Base-by-base conservation (phyloP, 1,284 basidiomycete genomes). In the Apiotrichum mycotoxinovorans region DNA sequence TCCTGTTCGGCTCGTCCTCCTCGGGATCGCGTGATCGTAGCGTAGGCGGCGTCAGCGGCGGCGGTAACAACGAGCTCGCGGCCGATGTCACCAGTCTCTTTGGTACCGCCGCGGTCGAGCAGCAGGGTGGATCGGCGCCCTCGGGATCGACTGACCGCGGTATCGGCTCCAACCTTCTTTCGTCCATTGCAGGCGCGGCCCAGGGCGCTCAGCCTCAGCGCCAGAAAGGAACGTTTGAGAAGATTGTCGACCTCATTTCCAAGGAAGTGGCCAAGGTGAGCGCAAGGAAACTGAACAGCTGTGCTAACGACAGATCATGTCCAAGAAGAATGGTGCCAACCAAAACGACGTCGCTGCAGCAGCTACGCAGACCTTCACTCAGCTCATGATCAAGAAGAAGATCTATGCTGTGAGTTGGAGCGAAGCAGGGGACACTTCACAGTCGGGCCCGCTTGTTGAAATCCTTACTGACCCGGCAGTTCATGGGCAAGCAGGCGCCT, bases 301-400 rank as follows among this genome's bases (percentile, higher is more conserved):
- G 20, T 27, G 27, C 52, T 47, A 12, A 54, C 52, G 7, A 11
- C 45, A 54, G 52, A 23, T 54, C 27, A 54, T 54, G 52, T 38
- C 45, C 27, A 46, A 25, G 25, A 44, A 44, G 25, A 54, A 54
- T 22, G 51, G 51, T 42, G 45, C 44, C 23, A 54, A 47, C 52
- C 44, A 47, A 37, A 46, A 46, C 37, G 52, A 54, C 25, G 52
- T 54, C 20, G 52, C 52, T 34, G 52, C 52, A 12, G 52, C 52
- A 12, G 52, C 52, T 2, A 54, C 52, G 23, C 52, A 54, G 44
- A 54, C 52, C 1, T 54, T 54, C 37, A 54, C 52, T 10, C 52
- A 54, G 52, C 52, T 54, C 15, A 54, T 54, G 52, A 54, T 54
- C 52, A 54, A 54, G 44, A 54, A 54, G 45, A 54, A 54, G 52